phyloP scores from a whole-genome alignment of 2,329 filamentous ascomycete genomes.

The Fusarium poae region DNA sequence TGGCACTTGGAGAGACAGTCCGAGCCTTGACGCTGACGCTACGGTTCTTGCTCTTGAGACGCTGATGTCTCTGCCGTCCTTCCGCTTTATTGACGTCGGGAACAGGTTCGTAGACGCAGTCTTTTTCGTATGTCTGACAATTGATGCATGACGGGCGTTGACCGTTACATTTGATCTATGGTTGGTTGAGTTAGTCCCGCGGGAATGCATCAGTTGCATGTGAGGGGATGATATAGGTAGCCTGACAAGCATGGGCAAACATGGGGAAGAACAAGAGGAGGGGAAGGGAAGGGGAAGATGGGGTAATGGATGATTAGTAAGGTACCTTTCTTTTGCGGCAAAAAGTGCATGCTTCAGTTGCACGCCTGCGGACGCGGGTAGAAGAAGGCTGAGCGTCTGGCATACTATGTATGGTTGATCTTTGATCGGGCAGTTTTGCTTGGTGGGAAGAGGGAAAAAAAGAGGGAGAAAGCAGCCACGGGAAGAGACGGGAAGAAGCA shows the following conservation, averaged over 20 bases:
- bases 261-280: neutral
- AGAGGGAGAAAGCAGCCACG: conserved; percentile 5
- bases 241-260: neutral
- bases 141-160: conserved; percentile 35
- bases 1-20: neutral
- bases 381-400: conserved; percentile 12
- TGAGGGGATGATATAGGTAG: neutral
- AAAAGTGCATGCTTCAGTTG: conserved; percentile 51
- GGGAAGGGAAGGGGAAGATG: neutral
- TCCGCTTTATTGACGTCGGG: conserved; percentile 22
- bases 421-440: neutral
- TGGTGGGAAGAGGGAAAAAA: neutral
- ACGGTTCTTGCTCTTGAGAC: conserved; percentile 21
- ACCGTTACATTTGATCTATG: conserved; percentile 63
- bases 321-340: conserved; percentile 50
- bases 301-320: conserved; percentile 13
- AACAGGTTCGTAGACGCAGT: conserved; percentile 49
- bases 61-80: conserved; percentile 40
- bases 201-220: neutral
- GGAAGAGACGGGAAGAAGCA: conserved; percentile 23
- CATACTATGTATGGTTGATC: conserved; percentile 2
- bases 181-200: conserved; percentile 3
- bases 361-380: conserved; percentile 45
- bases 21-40: conserved; percentile 8
- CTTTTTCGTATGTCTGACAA: conserved; percentile 31